A percentile compares a stretch with the other conserved stretches of the same genome.
phyloP scores from a whole-genome alignment of 2,329 filamentous ascomycete genomes.

The Talaromyces pinophilus region DNA sequence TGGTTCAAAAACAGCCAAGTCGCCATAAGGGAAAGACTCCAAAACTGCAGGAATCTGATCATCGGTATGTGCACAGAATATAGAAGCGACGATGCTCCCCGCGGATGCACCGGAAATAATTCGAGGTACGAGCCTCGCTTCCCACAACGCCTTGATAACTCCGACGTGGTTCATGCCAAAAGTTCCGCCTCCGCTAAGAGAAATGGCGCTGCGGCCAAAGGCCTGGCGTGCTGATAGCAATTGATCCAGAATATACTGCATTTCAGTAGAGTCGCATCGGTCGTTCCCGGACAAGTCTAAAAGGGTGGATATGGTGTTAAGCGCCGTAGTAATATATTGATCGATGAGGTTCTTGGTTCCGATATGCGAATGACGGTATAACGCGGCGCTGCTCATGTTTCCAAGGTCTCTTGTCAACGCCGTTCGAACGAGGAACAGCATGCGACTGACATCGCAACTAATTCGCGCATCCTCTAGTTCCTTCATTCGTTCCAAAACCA shows the following conservation, averaged over 20 bases:
- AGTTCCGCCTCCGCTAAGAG: constrained; percentile 67
- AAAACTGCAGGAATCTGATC: constrained; percentile 73
- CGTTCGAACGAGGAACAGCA: constrained; percentile 80
- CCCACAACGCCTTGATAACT: constrained; percentile 77
- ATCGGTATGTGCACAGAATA: constrained; percentile 75
- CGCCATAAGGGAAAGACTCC: constrained; percentile 72
- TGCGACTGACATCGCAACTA: constrained; percentile 69
- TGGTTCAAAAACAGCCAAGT: constrained; percentile 76
- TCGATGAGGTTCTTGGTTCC: constrained; percentile 89
- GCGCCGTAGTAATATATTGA: constrained; percentile 76
- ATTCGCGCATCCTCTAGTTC: constrained; percentile 74
- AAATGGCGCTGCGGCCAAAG: constrained; percentile 78
- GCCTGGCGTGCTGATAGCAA: constrained; percentile 73
- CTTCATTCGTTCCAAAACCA: constrained; percentile 69
- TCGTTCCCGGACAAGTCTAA: constrained; percentile 62
- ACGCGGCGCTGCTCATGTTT: constrained; percentile 77
- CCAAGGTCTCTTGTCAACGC: constrained; percentile 77
- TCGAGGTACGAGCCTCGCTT: constrained; percentile 72
- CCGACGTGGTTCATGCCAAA: constrained; percentile 93
- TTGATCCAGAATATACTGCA: constrained; percentile 64
- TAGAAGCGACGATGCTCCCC: constrained; percentile 80
- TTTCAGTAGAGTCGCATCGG: constrained; percentile 57
- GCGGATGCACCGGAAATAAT: constrained; percentile 88
- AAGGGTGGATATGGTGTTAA: constrained; percentile 71
- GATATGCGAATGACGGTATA: constrained; percentile 81